Evolutionary conservation across 139 green algal species (phyloP).

Genomic region (Nannochloris sp.): DNA sequence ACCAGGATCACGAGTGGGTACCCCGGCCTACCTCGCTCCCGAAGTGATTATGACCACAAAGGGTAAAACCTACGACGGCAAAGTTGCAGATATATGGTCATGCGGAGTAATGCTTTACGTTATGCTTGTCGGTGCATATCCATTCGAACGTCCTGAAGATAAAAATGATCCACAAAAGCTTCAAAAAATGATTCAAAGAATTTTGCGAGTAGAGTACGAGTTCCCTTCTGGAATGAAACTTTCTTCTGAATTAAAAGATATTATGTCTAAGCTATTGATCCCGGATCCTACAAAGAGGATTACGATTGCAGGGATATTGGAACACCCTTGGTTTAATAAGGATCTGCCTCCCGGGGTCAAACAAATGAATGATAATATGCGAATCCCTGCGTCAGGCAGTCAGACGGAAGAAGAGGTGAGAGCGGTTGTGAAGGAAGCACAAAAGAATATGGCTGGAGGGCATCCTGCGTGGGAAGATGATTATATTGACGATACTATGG

Average conservation of each 20-base stretch:
- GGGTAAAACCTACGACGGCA: constrained; percentile 82
- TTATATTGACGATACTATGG: constrained; percentile 35
- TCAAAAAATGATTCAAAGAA: constrained; percentile 62
- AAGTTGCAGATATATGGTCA: constrained; percentile 93
- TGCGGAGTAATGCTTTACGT: constrained; percentile 98
- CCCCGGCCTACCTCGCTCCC: constrained; percentile 93
- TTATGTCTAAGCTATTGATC: constrained; percentile 61
- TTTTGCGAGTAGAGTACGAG: constrained; percentile 74
- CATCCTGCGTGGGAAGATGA: constrained; percentile 20
- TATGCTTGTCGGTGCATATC: constrained; percentile 90
- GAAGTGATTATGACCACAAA: constrained; percentile 87
- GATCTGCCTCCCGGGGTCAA: constrained; percentile 80
- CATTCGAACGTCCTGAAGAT: constrained; percentile 92
- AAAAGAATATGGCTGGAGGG: background rate
- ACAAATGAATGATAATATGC: constrained; percentile 69
- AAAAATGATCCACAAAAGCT: constrained; percentile 68
- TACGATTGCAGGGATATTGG: constrained; percentile 60
- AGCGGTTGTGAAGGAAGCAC: constrained; percentile 17
- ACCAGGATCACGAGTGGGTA: constrained; percentile 84
- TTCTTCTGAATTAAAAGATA: constrained; percentile 58
- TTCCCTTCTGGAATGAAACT: constrained; percentile 52
- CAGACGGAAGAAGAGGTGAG: constrained; percentile 31
- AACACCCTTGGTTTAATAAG: constrained; percentile 81
- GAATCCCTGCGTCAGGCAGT: constrained; percentile 21
- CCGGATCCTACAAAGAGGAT: constrained; percentile 73